Evolutionary conservation across 2,329 filamentous ascomycete species (phyloP), one percentile per base, ranked within the genome.

Genomic region (Xylariaceae sp.): DNA sequence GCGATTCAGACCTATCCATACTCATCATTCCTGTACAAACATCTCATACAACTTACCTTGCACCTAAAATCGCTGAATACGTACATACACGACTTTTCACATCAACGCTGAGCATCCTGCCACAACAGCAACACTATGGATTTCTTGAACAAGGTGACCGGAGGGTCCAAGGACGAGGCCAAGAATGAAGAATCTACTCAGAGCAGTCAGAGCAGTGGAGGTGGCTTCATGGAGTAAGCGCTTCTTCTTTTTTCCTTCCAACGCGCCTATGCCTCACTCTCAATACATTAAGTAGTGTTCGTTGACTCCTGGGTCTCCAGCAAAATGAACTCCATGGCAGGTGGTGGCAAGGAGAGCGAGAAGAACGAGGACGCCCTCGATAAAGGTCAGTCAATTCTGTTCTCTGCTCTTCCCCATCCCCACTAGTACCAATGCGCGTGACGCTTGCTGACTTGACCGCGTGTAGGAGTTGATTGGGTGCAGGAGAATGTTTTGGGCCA

Each of bases 311-410:
- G 4, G 22, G 22, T 27, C 22, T 27, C 22, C 22, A 27, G 22
- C 71, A 89, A 88, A 73, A 45, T 91, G 52, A 89, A 92, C 73
- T 66, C 70, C 50, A 75, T 83, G 57, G 86, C 85, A 17, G 89
- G 89, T 33, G 89, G 89, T 46, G 89, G 89, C 35, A 70, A 70
- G 32, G 74, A 87, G 68, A 83, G 85, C 65, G 89, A 92, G 78
- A 85, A 89, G 80, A 87, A 90, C 60, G 88, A 94, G 69, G 87
- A 92, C 63, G 71, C 68, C n/a, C 80, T 94, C 45, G 89, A 94
- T 73, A 94, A 94, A 74, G 85, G 87, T 89, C 6, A 19, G 53
- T 44, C n/a, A 54, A 19, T 53, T 53, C 30, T 22, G 15, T 18
- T 12, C 11, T 30, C 30, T 32, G n/a, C n/a, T 17, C 49, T 12